Evolutionary conservation across 1,139 yeast species (phyloP), one percentile per base, ranked within the genome.

Genomic region (Yamadazyma mexicana): DNA sequence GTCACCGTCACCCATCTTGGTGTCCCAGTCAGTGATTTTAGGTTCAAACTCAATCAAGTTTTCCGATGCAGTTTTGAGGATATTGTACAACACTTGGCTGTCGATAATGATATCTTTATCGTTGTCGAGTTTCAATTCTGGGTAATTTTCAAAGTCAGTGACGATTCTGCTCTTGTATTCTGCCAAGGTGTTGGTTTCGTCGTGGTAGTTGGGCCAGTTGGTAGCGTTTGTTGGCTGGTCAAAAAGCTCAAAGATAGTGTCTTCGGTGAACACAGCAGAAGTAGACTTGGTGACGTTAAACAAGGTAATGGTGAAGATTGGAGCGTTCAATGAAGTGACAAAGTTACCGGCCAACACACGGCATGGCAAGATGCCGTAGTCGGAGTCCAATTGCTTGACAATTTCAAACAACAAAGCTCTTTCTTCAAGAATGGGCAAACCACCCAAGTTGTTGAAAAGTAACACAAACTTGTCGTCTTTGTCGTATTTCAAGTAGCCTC

Each of bases 1-100:
- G 47, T 74, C 79, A 18, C 79, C 79, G 48, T 74, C 79, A 12
- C 79, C 79, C 61, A 73, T 70, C 37, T 62, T 62, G 9, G 78
- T 74, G 47, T 74, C 79, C 69, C 75, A 74, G 37, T 62, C 66
- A 9, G 79, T 74, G 37, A 74, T 58, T 17, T 66, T 62, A 1
- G 78, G 78, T 46, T 74, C 79, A 31, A 56, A 63, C 9, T 57
- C 58, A 35, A 73, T 66, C 28, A 73, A 61, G 17, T 60, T 63
- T 14, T 61, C 50, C 14, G 73, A 62, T 1, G 69, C 77, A 15
- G 58, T 55, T 17, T 56, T 54, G 37, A 74, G 52, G 4, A 63
- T 55, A 11, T 48, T 39, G 28, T 60, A 58, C 28, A 73, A 56
- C 2, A 47, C 31, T 6, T 46, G 47, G 3, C 71, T 62, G 42